phyloP scores from a whole-genome alignment of 176 grass and related monocot genomes.

The Pontederia paniculata region DNA sequence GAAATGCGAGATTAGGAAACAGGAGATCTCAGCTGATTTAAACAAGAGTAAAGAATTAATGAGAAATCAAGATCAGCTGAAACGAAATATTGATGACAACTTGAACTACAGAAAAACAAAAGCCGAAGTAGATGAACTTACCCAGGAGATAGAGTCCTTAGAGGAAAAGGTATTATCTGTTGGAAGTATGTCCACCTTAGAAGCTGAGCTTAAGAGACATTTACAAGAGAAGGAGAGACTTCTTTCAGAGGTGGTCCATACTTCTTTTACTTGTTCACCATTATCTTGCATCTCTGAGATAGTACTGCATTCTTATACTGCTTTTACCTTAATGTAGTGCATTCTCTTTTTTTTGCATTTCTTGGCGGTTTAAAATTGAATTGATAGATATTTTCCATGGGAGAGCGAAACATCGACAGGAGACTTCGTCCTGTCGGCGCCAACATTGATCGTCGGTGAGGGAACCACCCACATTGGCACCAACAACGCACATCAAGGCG shows the following conservation, averaged over 20 bases:
- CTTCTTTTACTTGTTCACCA: conserved; percentile 1
- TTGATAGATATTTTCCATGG: too few relatives aligned
- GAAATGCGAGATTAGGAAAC: conserved; percentile 37
- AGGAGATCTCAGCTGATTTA: conserved; percentile 46
- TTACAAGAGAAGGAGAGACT: conserved; percentile 78
- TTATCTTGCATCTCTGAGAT: not conserved
- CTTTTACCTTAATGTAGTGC: not conserved
- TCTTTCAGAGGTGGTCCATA: conserved; percentile 68
- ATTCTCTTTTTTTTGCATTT: too few relatives aligned
- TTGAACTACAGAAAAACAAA: conserved; percentile 89
- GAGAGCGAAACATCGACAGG: too few relatives aligned
- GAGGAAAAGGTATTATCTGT: conserved; percentile 61
- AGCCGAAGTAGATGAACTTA: conserved; percentile 63
- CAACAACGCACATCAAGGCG: too few relatives aligned
- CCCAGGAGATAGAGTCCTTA: conserved; percentile 63
- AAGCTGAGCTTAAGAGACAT: conserved; percentile 75
- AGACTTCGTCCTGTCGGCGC: too few relatives aligned
- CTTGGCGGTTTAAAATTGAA: too few relatives aligned
- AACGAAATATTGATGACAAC: conserved; percentile 98
- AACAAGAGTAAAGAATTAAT: conserved; percentile 66
- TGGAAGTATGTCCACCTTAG: conserved; percentile 60
- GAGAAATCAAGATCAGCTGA: conserved; percentile 70
- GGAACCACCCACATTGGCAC: too few relatives aligned
- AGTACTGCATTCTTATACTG: not conserved
- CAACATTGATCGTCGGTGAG: too few relatives aligned